These are phyloP conservation scores for Leucoagaricus sp. DNA, from an alignment of 1,284 basidiomycete species.

Conservation along the genomic window DNA sequence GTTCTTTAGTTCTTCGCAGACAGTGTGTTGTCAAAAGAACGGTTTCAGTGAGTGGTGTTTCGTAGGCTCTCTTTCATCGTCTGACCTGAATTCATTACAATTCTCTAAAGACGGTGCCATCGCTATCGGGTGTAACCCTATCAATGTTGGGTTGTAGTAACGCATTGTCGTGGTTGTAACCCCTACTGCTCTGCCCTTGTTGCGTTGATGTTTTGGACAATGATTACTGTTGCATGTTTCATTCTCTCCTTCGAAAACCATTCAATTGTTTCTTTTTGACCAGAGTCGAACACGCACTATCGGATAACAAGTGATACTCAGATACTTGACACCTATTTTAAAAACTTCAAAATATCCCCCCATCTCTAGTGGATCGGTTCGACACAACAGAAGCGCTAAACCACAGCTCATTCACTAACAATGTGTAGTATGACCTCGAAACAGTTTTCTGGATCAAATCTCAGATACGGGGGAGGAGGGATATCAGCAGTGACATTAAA, in stretches of 20 bases:
- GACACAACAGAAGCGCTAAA: background rate
- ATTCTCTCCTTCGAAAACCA: too few species aligned
- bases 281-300: too few species aligned
- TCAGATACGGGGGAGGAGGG: background rate
- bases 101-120: conserved; percentile 9
- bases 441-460: conserved; percentile 5
- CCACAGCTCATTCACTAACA: background rate
- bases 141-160: background rate
- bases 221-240: too few species aligned
- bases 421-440: conserved; percentile 12
- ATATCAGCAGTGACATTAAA: conserved; percentile 32
- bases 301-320: too few species aligned
- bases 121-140: conserved; percentile 14
- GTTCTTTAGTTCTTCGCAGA: background rate
- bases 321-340: too few species aligned
- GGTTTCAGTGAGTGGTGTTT: conserved; percentile 1
- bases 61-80: background rate
- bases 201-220: background rate
- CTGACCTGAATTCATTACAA: background rate
- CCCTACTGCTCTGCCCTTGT: background rate
- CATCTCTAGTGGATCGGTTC: background rate
- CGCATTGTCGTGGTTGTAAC: background rate
- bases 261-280: too few species aligned
- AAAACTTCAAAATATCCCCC: background rate
- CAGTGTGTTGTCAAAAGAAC: conserved; percentile 14